phyloP scores from a whole-genome alignment of 371 early-diverging fungal species.

The Coemansia linderi region DNA sequence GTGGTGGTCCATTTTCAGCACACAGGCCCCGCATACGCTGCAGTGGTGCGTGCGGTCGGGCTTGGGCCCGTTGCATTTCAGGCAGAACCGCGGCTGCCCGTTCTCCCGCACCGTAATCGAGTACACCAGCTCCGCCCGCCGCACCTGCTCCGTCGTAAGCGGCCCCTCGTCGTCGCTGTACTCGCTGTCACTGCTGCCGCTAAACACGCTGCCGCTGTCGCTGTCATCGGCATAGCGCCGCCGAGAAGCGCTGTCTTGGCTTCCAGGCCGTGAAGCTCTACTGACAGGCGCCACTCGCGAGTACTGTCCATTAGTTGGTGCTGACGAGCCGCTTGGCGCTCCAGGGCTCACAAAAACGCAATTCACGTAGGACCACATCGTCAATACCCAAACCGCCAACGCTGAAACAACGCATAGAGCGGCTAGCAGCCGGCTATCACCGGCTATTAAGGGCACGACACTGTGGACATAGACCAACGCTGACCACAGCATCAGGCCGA shows the following conservation, averaged over 20 bases:
- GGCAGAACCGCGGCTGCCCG: constrained; percentile 56
- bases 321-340: background rate
- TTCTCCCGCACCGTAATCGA: constrained; percentile 43
- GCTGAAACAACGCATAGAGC: background rate
- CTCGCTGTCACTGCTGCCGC: background rate
- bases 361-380: constrained; percentile 33
- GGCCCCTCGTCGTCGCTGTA: constrained; percentile 17
- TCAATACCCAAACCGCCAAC: constrained; percentile 8
- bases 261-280: background rate
- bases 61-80: constrained; percentile 58
- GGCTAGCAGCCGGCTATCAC: background rate
- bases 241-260: background rate
- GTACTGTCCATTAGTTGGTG: background rate
- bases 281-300: background rate
- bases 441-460: constrained; percentile 25
- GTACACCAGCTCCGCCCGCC: constrained; percentile 38
- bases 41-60: constrained; percentile 69
- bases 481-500: constrained; percentile 47
- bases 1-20: constrained; percentile 69
- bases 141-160: constrained; percentile 35
- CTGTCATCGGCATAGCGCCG: constrained; percentile 12
- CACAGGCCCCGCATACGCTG: constrained; percentile 59
- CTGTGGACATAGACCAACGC: constrained; percentile 3
- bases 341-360: constrained; percentile 42
- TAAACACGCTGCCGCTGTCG: background rate